Evolutionary conservation across 768 basidiomycete species (phyloP).

Genomic region (Strobilomyces dryophilus): DNA sequence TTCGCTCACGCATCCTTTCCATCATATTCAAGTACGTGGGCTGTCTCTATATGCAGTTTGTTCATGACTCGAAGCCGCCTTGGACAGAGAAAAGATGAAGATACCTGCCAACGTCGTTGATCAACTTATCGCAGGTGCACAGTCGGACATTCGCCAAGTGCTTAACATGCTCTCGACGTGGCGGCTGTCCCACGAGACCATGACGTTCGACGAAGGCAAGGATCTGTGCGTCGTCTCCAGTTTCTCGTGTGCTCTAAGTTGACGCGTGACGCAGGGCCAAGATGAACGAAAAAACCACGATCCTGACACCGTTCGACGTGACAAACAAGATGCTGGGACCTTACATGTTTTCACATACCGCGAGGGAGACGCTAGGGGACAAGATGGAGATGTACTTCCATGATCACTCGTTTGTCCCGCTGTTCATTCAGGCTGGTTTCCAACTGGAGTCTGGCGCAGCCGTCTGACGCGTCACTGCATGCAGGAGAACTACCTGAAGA

Average conservation of each 20-base stretch:
- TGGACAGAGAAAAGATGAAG: conserved; percentile 82
- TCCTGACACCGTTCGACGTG: conserved; percentile 90
- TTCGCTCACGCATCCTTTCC: conserved; percentile 84
- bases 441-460: no score
- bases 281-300: conserved; percentile 88
- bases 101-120: conserved; percentile 90
- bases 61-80: background rate
- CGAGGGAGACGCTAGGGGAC: conserved; percentile 77
- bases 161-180: conserved; percentile 98
- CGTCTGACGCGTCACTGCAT: conserved; percentile 25
- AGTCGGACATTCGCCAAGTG: conserved; percentile 96
- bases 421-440: conserved; percentile 82
- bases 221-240: conserved; percentile 55
- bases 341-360: conserved; percentile 80
- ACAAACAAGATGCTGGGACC: conserved; percentile 89
- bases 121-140: conserved; percentile 81
- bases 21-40: conserved; percentile 81
- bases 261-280: conserved; percentile 52
- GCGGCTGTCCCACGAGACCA: conserved; percentile 74
- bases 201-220: conserved; percentile 93
- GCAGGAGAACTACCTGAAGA: conserved; percentile 91
- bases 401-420: conserved; percentile 88
- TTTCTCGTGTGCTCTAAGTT: background rate
- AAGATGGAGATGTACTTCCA: conserved; percentile 98
- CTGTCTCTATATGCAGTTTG: background rate